Evolutionary conservation across 257 asterid species (phyloP).

Genomic region (Nicotiana otophora): DNA sequence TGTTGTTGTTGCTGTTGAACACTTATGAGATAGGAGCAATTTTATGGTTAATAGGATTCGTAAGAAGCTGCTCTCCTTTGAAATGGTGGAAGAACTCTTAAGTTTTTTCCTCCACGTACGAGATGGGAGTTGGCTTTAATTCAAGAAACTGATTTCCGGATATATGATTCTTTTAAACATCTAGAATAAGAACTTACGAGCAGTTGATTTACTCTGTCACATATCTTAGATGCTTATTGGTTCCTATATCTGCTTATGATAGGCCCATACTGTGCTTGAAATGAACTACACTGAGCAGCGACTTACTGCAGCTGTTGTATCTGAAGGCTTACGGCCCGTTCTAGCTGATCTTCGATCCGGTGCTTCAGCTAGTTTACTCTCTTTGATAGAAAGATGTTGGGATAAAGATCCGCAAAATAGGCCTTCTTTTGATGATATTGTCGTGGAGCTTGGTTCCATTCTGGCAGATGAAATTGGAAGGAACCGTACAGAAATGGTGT

Average conservation of each 20-base stretch:
- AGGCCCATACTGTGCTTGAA: slow-evolving; percentile 98
- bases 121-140: background rate
- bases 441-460: slow-evolving; percentile 52
- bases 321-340: slow-evolving; percentile 76
- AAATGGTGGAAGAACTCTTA: background rate
- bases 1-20: background rate
- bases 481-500: slow-evolving; percentile 19
- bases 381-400: slow-evolving; percentile 79
- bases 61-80: background rate
- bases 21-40: background rate
- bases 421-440: slow-evolving; percentile 63
- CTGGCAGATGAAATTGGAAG: slow-evolving; percentile 24
- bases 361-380: slow-evolving; percentile 44
- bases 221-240: background rate
- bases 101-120: background rate
- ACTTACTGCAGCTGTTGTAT: slow-evolving; percentile 83
- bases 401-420: slow-evolving; percentile 62
- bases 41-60: background rate
- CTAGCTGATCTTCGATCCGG: slow-evolving; percentile 57
- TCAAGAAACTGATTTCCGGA: background rate
- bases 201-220: slow-evolving; percentile 3
- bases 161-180: background rate
- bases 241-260: slow-evolving; percentile 19
- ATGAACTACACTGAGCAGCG: slow-evolving; percentile 92
- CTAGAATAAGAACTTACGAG: background rate